Evolutionary conservation across 345 rosid genomes (phyloP).

Genomic region (Firmiana major): DNA sequence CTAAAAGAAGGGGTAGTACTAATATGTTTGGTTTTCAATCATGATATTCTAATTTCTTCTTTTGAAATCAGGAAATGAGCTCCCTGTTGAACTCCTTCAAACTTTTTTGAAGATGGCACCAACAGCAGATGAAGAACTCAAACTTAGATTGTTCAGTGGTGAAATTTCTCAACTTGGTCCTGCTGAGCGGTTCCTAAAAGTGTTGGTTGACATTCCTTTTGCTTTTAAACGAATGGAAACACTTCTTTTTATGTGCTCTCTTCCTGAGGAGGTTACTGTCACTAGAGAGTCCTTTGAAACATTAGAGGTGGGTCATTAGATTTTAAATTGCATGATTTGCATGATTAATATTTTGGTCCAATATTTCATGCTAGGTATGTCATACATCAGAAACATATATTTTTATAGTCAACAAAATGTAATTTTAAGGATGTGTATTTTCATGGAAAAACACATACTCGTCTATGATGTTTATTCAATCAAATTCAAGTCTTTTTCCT

Average conservation of each 20-base stretch:
- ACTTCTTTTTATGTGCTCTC: constrained; percentile 78
- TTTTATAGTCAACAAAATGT: background rate
- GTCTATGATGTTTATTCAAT: background rate
- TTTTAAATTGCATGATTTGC: constrained; percentile 16
- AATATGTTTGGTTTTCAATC: background rate
- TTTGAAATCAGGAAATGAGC: constrained; percentile 71
- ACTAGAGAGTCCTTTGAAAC: constrained; percentile 71
- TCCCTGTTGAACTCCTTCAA: constrained; percentile 77
- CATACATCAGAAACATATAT: background rate
- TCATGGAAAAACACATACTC: background rate
- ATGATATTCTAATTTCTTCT: constrained; percentile 25
- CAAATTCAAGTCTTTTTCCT: constrained; percentile 1
- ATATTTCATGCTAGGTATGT: background rate
- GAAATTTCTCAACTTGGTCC: constrained; percentile 77
- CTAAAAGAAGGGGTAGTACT: too few relatives aligned
- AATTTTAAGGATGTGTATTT: background rate
- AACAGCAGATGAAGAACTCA: constrained; percentile 89
- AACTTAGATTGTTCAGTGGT: constrained; percentile 81
- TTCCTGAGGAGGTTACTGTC: constrained; percentile 67
- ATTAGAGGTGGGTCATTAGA: constrained; percentile 53
- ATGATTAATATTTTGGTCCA: background rate
- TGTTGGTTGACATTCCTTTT: constrained; percentile 75
- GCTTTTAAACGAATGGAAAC: constrained; percentile 87
- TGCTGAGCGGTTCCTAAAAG: constrained; percentile 95
- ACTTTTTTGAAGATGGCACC: constrained; percentile 94